Evolutionary conservation across 345 rosid species (phyloP).

Genomic region (Raphanus raphanistrum): DNA sequence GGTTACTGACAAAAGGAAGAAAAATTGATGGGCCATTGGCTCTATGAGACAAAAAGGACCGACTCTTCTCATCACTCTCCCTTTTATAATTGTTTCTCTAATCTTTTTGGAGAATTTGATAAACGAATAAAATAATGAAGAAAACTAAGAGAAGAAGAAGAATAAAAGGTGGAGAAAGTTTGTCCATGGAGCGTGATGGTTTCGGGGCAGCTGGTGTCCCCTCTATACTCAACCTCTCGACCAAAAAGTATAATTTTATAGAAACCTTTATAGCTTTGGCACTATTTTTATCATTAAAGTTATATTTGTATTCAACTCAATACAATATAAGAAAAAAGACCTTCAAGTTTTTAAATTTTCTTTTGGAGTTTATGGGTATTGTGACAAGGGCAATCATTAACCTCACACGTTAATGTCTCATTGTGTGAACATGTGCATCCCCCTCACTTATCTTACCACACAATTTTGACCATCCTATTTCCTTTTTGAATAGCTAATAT

Average conservation of each 20-base stretch:
- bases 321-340: background rate
- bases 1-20: constrained; percentile 43
- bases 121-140: constrained; percentile 18
- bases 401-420: constrained; percentile 40
- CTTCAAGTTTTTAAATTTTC: background rate
- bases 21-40: constrained; percentile 45
- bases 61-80: constrained; percentile 44
- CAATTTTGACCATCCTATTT: constrained; percentile 41
- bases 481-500: constrained; percentile 29
- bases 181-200: constrained; percentile 45
- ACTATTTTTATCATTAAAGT: constrained; percentile 35
- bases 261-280: constrained; percentile 32
- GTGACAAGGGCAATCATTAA: constrained; percentile 41
- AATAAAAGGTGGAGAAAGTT: constrained; percentile 34
- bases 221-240: constrained; percentile 44
- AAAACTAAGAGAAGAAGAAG: constrained; percentile 34
- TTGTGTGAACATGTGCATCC: constrained; percentile 44
- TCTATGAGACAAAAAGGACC: constrained; percentile 46
- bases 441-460: constrained; percentile 38
- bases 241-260: constrained; percentile 38
- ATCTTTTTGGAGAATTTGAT: constrained; percentile 3
- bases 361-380: constrained; percentile 34
- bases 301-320: constrained; percentile 18
- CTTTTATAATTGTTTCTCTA: constrained; percentile 23
- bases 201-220: constrained; percentile 42